Conservation (phyloP, 1,139 yeast genomes). For the Hansenula lynferdii region DNA sequence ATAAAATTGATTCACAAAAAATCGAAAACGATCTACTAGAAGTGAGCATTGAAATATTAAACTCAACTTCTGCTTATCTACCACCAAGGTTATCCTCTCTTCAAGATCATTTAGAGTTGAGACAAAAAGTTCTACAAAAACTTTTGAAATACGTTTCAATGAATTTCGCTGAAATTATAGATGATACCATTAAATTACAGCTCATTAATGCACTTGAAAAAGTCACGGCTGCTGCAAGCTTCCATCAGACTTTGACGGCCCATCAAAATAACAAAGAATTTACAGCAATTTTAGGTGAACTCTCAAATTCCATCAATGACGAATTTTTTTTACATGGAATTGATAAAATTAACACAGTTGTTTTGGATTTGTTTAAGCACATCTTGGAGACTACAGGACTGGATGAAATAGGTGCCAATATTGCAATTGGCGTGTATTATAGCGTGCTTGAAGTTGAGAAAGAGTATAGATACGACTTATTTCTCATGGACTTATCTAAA, state of each 20-base stretch:
- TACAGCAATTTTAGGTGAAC: too few relatives aligned
- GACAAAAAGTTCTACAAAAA: constrained; percentile 30
- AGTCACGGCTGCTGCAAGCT: constrained; percentile 44
- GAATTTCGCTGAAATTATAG: constrained; percentile 14
- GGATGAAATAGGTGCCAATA: constrained; percentile 27
- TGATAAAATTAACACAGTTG: constrained; percentile 31
- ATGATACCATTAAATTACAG: constrained; percentile 23
- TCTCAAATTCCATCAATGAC: neutral
- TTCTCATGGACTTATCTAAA: constrained; percentile 23
- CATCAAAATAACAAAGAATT: constrained; percentile 15
- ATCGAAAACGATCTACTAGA: constrained; percentile 44
- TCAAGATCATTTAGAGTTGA: constrained; percentile 37
- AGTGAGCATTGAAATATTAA: constrained; percentile 51
- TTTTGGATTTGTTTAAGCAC: constrained; percentile 32
- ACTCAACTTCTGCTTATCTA: constrained; percentile 40
- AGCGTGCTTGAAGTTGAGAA: constrained; percentile 39
- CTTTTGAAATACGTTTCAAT: constrained; percentile 16
- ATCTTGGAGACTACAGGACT: constrained; percentile 23
- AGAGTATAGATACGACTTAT: constrained; percentile 27
- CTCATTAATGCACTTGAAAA: constrained; percentile 53
- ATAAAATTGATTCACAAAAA: constrained; percentile 29
- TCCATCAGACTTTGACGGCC: constrained; percentile 38
- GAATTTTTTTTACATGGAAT: constrained; percentile 25
- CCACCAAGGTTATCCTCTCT: constrained; percentile 40
- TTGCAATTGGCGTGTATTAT: constrained; percentile 35